These are phyloP conservation scores for Bryoerythrophyllum caledonicum DNA, from an alignment of 225 moss, liverwort and hornwort species.

Conservation along the genomic window DNA sequence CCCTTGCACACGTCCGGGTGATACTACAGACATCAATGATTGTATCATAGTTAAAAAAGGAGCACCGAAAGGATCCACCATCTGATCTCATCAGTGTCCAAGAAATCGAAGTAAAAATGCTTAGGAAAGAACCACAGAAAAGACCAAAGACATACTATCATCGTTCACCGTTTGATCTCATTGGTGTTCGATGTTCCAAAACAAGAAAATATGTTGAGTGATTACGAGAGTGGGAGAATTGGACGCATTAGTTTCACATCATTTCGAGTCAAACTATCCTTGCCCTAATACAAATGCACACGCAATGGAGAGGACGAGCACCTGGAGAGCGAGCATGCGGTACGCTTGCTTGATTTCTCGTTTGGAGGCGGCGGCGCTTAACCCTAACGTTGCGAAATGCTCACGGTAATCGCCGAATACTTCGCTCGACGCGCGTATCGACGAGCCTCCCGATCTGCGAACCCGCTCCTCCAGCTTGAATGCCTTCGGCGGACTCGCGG, in stretches of 20 bases:
- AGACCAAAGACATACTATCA: neutral
- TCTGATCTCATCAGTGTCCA: neutral
- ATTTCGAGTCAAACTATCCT: neutral
- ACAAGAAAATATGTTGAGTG: neutral
- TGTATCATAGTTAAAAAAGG: neutral
- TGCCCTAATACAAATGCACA: neutral
- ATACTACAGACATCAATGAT: conserved; percentile 42
- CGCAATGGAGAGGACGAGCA: conserved; percentile 18
- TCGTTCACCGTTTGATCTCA: neutral
- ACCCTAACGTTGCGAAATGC: conserved; percentile 68
- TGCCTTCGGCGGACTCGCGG: conserved; percentile 32
- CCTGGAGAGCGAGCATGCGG: conserved; percentile 71
- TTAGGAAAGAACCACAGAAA: conserved; percentile 5
- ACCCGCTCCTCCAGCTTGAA: conserved; percentile 34
- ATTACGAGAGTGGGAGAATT: neutral
- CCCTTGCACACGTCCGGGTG: conserved; percentile 87
- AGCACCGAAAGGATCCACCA: neutral
- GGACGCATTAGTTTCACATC: neutral
- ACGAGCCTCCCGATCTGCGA: conserved; percentile 22
- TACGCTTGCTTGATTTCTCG: conserved; percentile 82
- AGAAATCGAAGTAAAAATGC: no score
- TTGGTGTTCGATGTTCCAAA: neutral
- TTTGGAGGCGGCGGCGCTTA: conserved; percentile 68
- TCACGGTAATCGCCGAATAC: conserved; percentile 26
- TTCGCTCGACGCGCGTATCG: conserved; percentile 33